These are phyloP conservation scores for Trametes hirsuta DNA, from an alignment of 1,284 basidiomycete species.

Conservation along the genomic window DNA sequence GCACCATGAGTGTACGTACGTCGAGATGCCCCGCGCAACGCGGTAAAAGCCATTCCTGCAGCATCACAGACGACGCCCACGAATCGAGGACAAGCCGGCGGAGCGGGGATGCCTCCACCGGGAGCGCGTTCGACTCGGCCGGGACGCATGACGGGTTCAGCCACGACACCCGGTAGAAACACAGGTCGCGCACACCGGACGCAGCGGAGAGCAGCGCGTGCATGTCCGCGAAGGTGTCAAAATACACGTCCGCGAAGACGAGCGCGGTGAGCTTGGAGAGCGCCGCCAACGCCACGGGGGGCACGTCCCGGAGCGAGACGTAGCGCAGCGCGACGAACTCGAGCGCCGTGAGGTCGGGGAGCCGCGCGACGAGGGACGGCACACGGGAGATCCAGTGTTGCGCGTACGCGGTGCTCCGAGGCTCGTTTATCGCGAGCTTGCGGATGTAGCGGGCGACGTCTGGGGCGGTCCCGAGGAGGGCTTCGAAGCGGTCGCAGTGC, in stretches of 20 bases:
- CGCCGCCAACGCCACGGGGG: constrained; percentile 7
- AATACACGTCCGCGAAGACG: constrained; percentile 26
- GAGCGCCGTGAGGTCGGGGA: constrained; percentile 19
- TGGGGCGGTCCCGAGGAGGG: constrained; percentile 17
- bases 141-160: constrained; percentile 8
- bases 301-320: constrained; percentile 17
- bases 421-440: constrained; percentile 21
- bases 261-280: constrained; percentile 19
- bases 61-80: constrained; percentile 19
- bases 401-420: constrained; percentile 17
- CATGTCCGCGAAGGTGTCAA: constrained; percentile 23
- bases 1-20: constrained; percentile 20
- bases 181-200: constrained; percentile 11
- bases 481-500: constrained; percentile 22
- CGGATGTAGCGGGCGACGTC: constrained; percentile 18
- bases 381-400: constrained; percentile 24
- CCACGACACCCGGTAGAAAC: constrained; percentile 25
- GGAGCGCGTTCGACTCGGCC: background rate
- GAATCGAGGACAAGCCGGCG: constrained; percentile 23
- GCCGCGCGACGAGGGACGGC: constrained; percentile 14
- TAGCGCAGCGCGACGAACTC: constrained; percentile 24
- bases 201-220: constrained; percentile 22
- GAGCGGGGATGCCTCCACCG: constrained; percentile 5
- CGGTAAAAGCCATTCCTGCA: constrained; percentile 22
- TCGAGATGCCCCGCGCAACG: constrained; percentile 9